These are phyloP conservation scores for Globisporangium iwayamae DNA, from an alignment of 352 stramenopile species.

Conservation along the genomic window DNA sequence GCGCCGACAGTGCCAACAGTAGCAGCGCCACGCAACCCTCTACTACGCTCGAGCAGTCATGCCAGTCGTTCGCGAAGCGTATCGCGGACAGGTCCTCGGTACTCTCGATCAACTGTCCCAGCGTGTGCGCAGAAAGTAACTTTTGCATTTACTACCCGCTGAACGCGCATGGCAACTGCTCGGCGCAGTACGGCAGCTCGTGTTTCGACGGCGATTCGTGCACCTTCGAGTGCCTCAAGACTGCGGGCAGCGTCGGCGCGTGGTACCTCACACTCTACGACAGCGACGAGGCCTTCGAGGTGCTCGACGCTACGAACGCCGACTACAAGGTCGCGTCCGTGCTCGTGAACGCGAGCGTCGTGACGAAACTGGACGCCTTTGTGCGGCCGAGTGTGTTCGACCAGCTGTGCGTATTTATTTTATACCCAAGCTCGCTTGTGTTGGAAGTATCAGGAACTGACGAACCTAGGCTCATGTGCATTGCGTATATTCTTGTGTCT, in stretches of 20 bases:
- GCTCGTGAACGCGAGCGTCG: slow-evolving; percentile 4
- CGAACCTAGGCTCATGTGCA: not conserved
- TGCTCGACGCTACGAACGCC: not conserved
- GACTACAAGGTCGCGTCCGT: not conserved
- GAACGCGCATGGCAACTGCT: not conserved
- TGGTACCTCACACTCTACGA: slow-evolving; percentile 11
- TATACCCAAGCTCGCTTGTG: too few relatives aligned
- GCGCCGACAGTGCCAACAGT: too few relatives aligned
- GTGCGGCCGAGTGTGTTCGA: not conserved
- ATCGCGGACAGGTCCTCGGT: not conserved
- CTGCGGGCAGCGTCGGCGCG: not conserved
- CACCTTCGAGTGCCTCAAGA: slow-evolving; percentile 5
- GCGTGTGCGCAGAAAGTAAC: not conserved
- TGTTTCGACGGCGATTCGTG: slow-evolving; percentile 9
- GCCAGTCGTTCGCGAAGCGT: not conserved
- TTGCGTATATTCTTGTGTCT: not conserved
- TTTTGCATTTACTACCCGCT: slow-evolving; percentile 5
- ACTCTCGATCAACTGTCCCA: slow-evolving; percentile 8
- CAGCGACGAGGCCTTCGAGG: not conserved
- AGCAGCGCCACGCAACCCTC: not conserved
- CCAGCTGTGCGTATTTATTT: not conserved
- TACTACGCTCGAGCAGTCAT: not conserved
- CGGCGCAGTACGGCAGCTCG: not conserved
- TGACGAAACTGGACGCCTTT: slow-evolving; percentile 2
- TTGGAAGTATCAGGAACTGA: not conserved